These are phyloP conservation scores for Cryptosporidium xiaoi DNA, from an alignment of 169 alveolate genomes.

Conservation along the genomic window DNA sequence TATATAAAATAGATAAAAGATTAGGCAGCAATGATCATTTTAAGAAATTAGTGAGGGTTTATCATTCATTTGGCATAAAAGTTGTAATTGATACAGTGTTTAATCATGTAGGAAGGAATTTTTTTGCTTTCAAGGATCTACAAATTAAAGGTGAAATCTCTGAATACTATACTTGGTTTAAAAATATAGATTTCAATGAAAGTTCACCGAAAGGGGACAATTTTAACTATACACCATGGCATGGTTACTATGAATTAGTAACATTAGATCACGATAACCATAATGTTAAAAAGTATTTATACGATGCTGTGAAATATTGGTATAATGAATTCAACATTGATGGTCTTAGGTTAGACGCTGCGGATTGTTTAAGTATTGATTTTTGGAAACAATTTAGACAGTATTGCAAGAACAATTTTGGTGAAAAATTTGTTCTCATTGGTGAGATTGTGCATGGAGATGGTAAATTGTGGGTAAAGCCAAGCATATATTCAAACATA, in stretches of 20 bases:
- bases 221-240: constrained; percentile 61
- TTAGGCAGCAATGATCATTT: constrained; percentile 41
- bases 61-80: constrained; percentile 62
- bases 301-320: constrained; percentile 64
- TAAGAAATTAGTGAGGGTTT: constrained; percentile 11
- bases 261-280: constrained; percentile 28
- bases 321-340: constrained; percentile 45
- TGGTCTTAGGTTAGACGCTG: constrained; percentile 69
- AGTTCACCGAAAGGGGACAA: constrained; percentile 59
- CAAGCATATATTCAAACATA: not conserved
- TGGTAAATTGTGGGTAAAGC: constrained; percentile 42
- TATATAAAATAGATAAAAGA: constrained; percentile 41
- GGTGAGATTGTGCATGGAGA: constrained; percentile 62
- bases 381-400: constrained; percentile 61
- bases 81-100: constrained; percentile 62
- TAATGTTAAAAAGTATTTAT: constrained; percentile 47
- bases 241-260: constrained; percentile 56
- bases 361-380: constrained; percentile 43
- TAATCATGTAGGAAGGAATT: constrained; percentile 61
- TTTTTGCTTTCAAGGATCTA: constrained; percentile 58
- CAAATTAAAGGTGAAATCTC: constrained; percentile 30
- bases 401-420: constrained; percentile 46
- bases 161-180: constrained; percentile 56
- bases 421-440: constrained; percentile 44
- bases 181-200: constrained; percentile 40